Evolutionary conservation across 208 protist species (phyloP), one percentile per base, ranked within the genome.

Genomic region (Wallacemonas rigidus): DNA sequence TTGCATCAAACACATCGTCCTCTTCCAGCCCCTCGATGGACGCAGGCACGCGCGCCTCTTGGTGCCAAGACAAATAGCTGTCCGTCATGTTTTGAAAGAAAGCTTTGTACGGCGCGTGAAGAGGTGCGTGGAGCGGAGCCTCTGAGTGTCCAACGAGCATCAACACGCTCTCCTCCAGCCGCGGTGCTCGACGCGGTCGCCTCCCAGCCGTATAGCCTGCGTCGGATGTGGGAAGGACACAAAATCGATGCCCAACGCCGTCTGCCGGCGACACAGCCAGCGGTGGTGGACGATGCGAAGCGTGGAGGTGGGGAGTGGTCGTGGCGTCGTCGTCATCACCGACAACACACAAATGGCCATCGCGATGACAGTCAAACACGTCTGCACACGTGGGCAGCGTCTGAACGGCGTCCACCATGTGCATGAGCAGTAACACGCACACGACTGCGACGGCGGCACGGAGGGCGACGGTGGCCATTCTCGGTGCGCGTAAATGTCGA

Each of bases 71-170:
- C 47, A 67, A 36, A 35, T 67, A 67, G 8, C 15, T 67, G 6
- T 62, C 56, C 7, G 14, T 62, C 56, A 62, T 62, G 35, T 71
- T 48, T n/a, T 44, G 67, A 40, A 53, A 60, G 41, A 58, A 57
- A 17, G 64, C 7, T 11, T 2, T 12, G 7, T 58, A 12, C 5
- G 8, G 64, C 11, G 55, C 35, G 50, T 74, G 76, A 5, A 86
- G 44, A 0, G 81, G 81, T 50, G 76, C 76, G 41, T 68, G 40
- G 15, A 72, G 62, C 26, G 53, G 48, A 6, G 48, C 71, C 47
- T 79, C 76, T 6, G 76, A 44, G 15, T 73, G 77, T 15, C 81
- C 81, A 14, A 86, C 55, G 1, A 86, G 38, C 4, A 77, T 55
- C 57, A 61, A 75, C 65, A 69, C 56, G 56, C 56, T 38, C 9